Base-by-base conservation (phyloP, 805 yeast genomes). In the Metschnikowia lachancei region DNA sequence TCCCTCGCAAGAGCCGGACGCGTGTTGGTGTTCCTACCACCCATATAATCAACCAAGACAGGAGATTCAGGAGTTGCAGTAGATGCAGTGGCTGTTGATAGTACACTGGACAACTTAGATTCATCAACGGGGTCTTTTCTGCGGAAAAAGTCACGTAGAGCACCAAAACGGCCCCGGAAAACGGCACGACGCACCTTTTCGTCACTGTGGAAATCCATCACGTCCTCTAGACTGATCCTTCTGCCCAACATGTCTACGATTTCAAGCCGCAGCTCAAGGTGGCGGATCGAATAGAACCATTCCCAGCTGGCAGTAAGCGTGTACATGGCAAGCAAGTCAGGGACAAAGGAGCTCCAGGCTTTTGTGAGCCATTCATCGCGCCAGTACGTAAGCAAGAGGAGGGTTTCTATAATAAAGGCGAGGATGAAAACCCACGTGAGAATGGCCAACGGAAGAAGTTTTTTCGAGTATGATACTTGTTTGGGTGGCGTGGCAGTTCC, bases 191-290 rank as follows among this genome's bases (percentile, higher is more conserved):
- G 36, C 26, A 55, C 56, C 46, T 59, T 56, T 29, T 54, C 59
- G 18, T 63, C 65, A 19, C 46, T 46, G 46, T 46, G 47, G 41
- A 53, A 53, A 35, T 47, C 51, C 49, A 49, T 41, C 29, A 58
- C 62, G 46, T 76, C 80, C 40, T 78, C 81, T 40, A 70, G 65
- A 28, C 82, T 75, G 41, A 72, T 63, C 50, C 78, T 71, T 49
- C 89, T 70, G 0, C 91, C 91, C 38, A 84, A 70, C 9, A 85
- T 78, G 0, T 84, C 84, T 51, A 68, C 66, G 40, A 74, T 65
- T 51, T 83, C 88, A 24, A 67, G 61, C 28, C 72, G 62, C 50
- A 73, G 69, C 50, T 80, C 83, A 36, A 77, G 58, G 14, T 69
- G 57, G 51, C 77, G 75, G 35, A 82, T 79, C 36, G 80, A 74